Evolutionary conservation across 345 rosid genomes (phyloP).

Genomic region (Populus simonii): DNA sequence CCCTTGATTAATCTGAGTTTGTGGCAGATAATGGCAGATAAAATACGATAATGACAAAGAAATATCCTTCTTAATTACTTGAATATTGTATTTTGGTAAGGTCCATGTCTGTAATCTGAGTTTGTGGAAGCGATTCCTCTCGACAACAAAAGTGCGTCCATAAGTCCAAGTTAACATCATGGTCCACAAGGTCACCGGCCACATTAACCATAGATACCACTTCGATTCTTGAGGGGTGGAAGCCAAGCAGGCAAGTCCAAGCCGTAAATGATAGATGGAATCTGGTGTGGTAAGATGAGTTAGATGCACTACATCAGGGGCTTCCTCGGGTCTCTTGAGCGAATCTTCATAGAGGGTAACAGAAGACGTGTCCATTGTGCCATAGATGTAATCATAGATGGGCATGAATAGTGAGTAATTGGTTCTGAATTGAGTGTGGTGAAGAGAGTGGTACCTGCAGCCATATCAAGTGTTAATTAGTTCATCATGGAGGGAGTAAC

Average conservation of each 20-base stretch:
- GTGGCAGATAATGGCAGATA: too few relatives aligned
- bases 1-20: too few relatives aligned
- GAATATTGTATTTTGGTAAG: slow-evolving; percentile 57
- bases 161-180: slow-evolving; percentile 43
- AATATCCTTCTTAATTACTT: slow-evolving; percentile 28
- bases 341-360: slow-evolving; percentile 9
- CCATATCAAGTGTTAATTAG: too few relatives aligned
- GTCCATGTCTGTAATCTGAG: slow-evolving; percentile 67
- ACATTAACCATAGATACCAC: slow-evolving; percentile 51
- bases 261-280: slow-evolving; percentile 57
- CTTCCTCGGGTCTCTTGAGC: slow-evolving; percentile 39
- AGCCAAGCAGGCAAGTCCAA: slow-evolving; percentile 59
- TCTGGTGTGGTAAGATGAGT: slow-evolving; percentile 59
- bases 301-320: slow-evolving; percentile 56
- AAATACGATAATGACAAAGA: too few relatives aligned
- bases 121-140: slow-evolving; percentile 46
- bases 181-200: slow-evolving; percentile 59
- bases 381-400: slow-evolving; percentile 23
- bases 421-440: slow-evolving; percentile 30
- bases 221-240: slow-evolving; percentile 42
- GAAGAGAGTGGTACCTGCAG: slow-evolving; percentile 26
- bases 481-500: too few relatives aligned
- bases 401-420: slow-evolving; percentile 33
- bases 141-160: slow-evolving; percentile 46
- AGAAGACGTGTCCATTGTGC: slow-evolving; percentile 15